These are phyloP conservation scores for Clitopilus passeckerianus DNA, from an alignment of 768 basidiomycete species.

Conservation along the genomic window DNA sequence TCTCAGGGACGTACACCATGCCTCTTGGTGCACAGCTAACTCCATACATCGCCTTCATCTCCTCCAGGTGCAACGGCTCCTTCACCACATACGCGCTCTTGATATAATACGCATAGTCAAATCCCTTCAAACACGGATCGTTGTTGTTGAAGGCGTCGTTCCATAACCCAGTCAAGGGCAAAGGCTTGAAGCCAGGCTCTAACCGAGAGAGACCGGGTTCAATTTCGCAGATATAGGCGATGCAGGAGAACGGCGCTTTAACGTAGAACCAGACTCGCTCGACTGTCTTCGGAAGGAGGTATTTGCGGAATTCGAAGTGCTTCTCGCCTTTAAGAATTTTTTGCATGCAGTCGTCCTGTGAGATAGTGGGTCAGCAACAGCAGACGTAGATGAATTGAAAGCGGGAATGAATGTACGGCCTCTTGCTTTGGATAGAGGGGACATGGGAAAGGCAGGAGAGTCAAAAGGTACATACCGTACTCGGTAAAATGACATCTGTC, in stretches of 20 bases:
- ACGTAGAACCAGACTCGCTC: slow-evolving; percentile 23
- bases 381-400: background rate
- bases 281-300: slow-evolving; percentile 20
- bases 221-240: slow-evolving; percentile 21
- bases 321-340: slow-evolving; percentile 17
- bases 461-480: background rate
- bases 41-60: slow-evolving; percentile 13
- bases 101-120: slow-evolving; percentile 21
- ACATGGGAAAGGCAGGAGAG: no score
- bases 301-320: slow-evolving; percentile 23
- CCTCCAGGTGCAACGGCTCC: slow-evolving; percentile 11
- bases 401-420: background rate
- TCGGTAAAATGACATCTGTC: background rate
- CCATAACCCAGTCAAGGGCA: slow-evolving; percentile 17
- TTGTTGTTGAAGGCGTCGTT: slow-evolving; percentile 18
- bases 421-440: no score
- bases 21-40: slow-evolving; percentile 16
- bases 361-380: background rate
- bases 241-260: slow-evolving; percentile 17
- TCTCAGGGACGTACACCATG: background rate
- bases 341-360: slow-evolving; percentile 15
- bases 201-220: slow-evolving; percentile 16
- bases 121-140: slow-evolving; percentile 17
- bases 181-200: slow-evolving; percentile 8
- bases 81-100: slow-evolving; percentile 10